These are phyloP conservation scores for Malassezia cuniculi DNA, from an alignment of 1,284 basidiomycete genomes.

Conservation along the genomic window DNA sequence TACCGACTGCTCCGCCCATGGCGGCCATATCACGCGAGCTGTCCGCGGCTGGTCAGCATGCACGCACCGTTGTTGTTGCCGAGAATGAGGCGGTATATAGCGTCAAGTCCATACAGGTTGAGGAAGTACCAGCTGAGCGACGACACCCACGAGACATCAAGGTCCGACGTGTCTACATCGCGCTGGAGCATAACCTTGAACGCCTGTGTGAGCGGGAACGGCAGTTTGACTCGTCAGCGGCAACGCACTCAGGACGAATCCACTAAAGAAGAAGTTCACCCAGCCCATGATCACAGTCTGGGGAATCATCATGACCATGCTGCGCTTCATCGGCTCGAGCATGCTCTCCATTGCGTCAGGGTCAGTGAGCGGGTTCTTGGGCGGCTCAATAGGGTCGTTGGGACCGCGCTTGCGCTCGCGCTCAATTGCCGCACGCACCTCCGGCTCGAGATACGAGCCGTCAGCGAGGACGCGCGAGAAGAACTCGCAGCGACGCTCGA, in stretches of 20 bases:
- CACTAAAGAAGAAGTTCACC: conserved; percentile 99
- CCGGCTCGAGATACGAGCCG: conserved; percentile 33
- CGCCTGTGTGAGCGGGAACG: conserved; percentile 88
- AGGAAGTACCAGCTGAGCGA: conserved; percentile 98
- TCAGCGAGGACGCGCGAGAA: conserved; percentile 25
- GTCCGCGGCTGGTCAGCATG: conserved; percentile 30
- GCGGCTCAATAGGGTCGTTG: conserved; percentile 41
- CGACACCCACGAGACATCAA: conserved; percentile 98
- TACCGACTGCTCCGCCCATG: conserved; percentile 24
- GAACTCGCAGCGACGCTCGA: conserved; percentile 25
- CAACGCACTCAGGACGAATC: conserved; percentile 76
- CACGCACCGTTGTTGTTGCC: conserved; percentile 74
- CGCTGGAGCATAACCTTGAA: conserved; percentile 99
- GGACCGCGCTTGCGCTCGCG: conserved; percentile 2
- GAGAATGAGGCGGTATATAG: conserved; percentile 80
- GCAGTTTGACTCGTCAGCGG: conserved; percentile 57
- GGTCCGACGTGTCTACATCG: conserved; percentile 85
- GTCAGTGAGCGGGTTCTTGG: conserved; percentile 59
- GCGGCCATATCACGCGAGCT: conserved; percentile 43
- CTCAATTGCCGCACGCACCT: conserved; percentile 12
- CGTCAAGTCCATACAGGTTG: conserved; percentile 94
- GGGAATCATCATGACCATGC: conserved; percentile 59
- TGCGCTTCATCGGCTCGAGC: conserved; percentile 98
- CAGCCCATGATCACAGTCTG: conserved; percentile 96
- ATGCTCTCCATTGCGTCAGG: conserved; percentile 88